Evolutionary conservation across 345 rosid species (phyloP).

Genomic region (Toxicodendron radicans): DNA sequence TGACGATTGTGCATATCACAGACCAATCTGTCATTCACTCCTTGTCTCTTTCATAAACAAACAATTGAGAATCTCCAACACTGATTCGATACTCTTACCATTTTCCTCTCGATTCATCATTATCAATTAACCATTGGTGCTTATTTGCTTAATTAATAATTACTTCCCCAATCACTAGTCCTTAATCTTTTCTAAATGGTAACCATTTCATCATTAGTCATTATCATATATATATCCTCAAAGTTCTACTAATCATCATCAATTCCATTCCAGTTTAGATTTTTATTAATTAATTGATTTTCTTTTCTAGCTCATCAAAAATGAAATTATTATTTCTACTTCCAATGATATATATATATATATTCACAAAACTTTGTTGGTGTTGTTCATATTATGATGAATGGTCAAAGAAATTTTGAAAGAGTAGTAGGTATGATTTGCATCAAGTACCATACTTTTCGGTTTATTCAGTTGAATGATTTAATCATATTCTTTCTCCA

Average conservation of each 20-base stretch:
- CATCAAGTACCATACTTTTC: neutral
- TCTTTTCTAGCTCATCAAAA: neutral
- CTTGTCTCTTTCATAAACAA: constrained; percentile 40
- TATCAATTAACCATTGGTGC: constrained; percentile 10
- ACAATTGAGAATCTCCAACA: constrained; percentile 29
- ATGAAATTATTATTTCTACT: neutral
- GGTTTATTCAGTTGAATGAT: neutral
- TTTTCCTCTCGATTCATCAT: constrained; percentile 21
- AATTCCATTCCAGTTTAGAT: neutral
- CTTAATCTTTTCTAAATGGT: neutral
- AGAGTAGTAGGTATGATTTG: neutral
- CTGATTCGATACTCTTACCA: constrained; percentile 1
- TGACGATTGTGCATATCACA: constrained; percentile 46
- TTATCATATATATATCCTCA: constrained; percentile 12
- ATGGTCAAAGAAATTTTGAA: too few species aligned
- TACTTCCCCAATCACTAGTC: constrained; percentile 14
- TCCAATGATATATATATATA: too few species aligned
- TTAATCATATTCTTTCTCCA: neutral
- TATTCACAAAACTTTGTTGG: too few species aligned
- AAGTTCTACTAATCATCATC: constrained; percentile 6
- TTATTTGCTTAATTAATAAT: constrained; percentile 21
- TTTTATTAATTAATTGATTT: neutral
- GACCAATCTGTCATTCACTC: constrained; percentile 41
- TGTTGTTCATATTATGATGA: too few species aligned
- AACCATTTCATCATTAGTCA: constrained; percentile 2